Conservation (phyloP, 2,329 filamentous ascomycete genomes). For the Mycogone perniciosa region DNA sequence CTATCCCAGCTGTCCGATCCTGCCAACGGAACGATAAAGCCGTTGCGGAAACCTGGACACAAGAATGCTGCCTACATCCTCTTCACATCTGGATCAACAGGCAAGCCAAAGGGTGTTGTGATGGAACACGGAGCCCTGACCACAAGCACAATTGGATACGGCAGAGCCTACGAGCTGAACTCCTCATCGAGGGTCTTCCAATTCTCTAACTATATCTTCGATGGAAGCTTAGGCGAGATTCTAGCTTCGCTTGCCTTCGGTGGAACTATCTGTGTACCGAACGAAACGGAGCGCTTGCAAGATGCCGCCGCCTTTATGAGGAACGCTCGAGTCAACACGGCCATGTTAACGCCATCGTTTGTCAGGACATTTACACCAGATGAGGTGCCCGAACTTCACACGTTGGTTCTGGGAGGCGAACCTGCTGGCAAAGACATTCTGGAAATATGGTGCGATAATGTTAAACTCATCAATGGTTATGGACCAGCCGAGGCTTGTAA, state of each 20-base stretch:
- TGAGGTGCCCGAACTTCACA: background rate
- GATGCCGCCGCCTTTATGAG: background rate
- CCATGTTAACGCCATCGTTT: constrained; percentile 1
- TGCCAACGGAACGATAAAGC: no score
- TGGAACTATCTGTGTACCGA: constrained; percentile 4
- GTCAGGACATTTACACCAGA: constrained; percentile 1
- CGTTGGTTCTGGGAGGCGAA: background rate
- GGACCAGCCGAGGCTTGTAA: constrained; percentile 4
- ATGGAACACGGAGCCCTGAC: constrained; percentile 10
- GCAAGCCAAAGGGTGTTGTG: constrained; percentile 16
- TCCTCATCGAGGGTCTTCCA: constrained; percentile 1
- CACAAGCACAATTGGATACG: background rate
- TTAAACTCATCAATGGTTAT: constrained; percentile 2
- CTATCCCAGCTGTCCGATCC: no score
- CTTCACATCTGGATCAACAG: constrained; percentile 16
- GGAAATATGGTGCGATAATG: background rate
- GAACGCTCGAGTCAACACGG: background rate
- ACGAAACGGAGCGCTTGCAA: constrained; percentile 4
- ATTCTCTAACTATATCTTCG: constrained; percentile 3
- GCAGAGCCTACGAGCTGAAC: background rate
- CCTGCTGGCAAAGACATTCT: constrained; percentile 1
- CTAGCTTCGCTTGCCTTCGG: constrained; percentile 1
- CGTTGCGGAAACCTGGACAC: no score
- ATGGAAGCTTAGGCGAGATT: background rate
- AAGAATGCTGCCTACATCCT: constrained; percentile 13